phyloP scores from a whole-genome alignment of 106 monocot species.

The Alisma plantagoaquatica region DNA sequence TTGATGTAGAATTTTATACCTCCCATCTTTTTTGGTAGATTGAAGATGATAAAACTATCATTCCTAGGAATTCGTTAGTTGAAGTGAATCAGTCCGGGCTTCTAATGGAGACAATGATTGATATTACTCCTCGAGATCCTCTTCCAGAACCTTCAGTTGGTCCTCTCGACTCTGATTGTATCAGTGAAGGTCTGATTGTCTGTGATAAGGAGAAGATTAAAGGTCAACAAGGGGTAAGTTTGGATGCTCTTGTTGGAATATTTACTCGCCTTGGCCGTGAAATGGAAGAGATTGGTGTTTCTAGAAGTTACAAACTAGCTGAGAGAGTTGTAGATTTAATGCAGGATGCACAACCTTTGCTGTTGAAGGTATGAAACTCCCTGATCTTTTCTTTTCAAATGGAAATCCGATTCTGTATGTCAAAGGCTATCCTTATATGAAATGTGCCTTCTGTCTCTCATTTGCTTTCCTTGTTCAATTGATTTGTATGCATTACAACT shows the following conservation, averaged over 20 bases:
- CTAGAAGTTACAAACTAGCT: conserved; percentile 65
- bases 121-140: conserved; percentile 86
- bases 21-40: conserved; percentile 33
- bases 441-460: no score
- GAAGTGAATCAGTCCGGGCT: conserved; percentile 98
- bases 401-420: background rate
- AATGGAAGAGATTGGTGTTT: conserved; percentile 76
- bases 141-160: conserved; percentile 69
- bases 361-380: conserved; percentile 64
- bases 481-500: no score
- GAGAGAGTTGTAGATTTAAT: conserved; percentile 74
- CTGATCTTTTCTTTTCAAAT: background rate
- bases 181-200: conserved; percentile 76
- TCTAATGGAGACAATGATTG: conserved; percentile 95
- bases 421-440: no score
- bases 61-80: conserved; percentile 82
- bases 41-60: conserved; percentile 84
- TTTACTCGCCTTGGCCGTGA: conserved; percentile 89
- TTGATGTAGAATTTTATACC: no score
- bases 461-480: no score
- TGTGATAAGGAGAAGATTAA: conserved; percentile 77
- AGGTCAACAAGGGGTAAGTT: conserved; percentile 82
- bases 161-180: conserved; percentile 63
- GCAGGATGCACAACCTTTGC: conserved; percentile 77
- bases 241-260: conserved; percentile 90